Base-by-base conservation (phyloP, 257 asterid species). In the Thymus quinquecostatus region DNA sequence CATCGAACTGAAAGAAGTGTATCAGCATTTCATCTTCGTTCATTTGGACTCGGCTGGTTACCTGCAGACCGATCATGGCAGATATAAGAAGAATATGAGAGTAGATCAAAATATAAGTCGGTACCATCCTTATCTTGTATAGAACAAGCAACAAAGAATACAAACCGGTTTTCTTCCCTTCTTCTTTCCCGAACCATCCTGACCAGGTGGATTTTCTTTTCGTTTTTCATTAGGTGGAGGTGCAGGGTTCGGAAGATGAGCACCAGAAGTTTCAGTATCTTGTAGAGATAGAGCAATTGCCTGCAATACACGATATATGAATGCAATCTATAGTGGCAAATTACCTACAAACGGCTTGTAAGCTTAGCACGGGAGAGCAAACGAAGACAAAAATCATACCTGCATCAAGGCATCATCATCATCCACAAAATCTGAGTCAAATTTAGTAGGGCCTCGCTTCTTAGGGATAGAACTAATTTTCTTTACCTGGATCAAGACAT, bases 1-100 rank as follows among this genome's bases (percentile, higher is more conserved):
- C 99, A 84, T 94, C 99, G 21, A 91, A 85, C 80, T 88, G 96
- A 80, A 91, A 88, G 81, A 88, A 94, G 87, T 88, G 88, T 53
- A 91, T 63, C 68, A 94, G 83, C 84, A 91, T 71, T 78, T 94
- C 97, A 81, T 94, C 99, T 72, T 89, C 92, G 27, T 89, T 80
- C 96, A 94, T 91, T 75, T 88, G 95, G 84, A 86, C 97, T 54
- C 96, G 84, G 79, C 84, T 86, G 67, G 79, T 66, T 44, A 82
- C 72, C 96, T 88, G 90, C 78, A 11, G 68, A 61, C 29, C 64
- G 55, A 60, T 79, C 68, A 69, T 41, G 70, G 10, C 64, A 68
- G 45, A 59, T 29, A 64, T 50, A 58, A 54, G 64, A 43, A 49
- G 61, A 43, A 65, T 30, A 45, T 36, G 77, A 75, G 59, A 66